These are phyloP conservation scores for Stylosanthes scabra DNA, from an alignment of 331 rosid genomes.

Conservation along the genomic window DNA sequence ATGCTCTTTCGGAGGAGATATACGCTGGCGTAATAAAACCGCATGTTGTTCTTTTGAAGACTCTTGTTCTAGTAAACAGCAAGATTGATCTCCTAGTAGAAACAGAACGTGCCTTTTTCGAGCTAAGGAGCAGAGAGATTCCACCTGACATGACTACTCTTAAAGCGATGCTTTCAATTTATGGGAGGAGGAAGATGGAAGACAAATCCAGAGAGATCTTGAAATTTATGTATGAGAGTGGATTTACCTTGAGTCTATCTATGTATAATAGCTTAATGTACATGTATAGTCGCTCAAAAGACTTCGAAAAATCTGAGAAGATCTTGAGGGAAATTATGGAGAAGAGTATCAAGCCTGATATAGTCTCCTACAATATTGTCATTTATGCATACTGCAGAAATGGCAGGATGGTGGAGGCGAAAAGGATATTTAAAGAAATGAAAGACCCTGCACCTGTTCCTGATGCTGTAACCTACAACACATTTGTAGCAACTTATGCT, in stretches of 20 bases:
- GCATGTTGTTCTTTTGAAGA: slow-evolving; percentile 71
- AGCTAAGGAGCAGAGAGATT: slow-evolving; percentile 57
- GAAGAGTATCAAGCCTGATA: slow-evolving; percentile 68
- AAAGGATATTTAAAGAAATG: slow-evolving; percentile 66
- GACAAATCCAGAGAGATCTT: slow-evolving; percentile 61
- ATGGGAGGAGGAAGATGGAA: slow-evolving; percentile 71
- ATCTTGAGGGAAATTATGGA: slow-evolving; percentile 56
- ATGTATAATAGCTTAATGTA: slow-evolving; percentile 77
- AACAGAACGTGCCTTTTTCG: slow-evolving; percentile 74
- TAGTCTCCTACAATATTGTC: slow-evolving; percentile 64
- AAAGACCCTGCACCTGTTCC: slow-evolving; percentile 62
- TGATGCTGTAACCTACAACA: slow-evolving; percentile 70
- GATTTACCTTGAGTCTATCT: slow-evolving; percentile 72
- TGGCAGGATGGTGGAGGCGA: slow-evolving; percentile 70
- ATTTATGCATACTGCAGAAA: slow-evolving; percentile 77
- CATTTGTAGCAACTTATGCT: slow-evolving; percentile 72
- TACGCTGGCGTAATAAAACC: slow-evolving; percentile 65
- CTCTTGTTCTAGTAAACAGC: slow-evolving; percentile 77
- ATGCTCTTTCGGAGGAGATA: slow-evolving; percentile 69
- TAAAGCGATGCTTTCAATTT: slow-evolving; percentile 75
- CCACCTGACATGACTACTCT: slow-evolving; percentile 63
- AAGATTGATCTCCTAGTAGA: slow-evolving; percentile 65
- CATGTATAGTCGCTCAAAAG: slow-evolving; percentile 62
- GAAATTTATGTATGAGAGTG: slow-evolving; percentile 63
- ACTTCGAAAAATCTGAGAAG: slow-evolving; percentile 61